Percentiles rank a stretch among this genome's conserved stretches.
Conservation (phyloP, 768 basidiomycete species). For the Hericium erinaceus region DNA sequence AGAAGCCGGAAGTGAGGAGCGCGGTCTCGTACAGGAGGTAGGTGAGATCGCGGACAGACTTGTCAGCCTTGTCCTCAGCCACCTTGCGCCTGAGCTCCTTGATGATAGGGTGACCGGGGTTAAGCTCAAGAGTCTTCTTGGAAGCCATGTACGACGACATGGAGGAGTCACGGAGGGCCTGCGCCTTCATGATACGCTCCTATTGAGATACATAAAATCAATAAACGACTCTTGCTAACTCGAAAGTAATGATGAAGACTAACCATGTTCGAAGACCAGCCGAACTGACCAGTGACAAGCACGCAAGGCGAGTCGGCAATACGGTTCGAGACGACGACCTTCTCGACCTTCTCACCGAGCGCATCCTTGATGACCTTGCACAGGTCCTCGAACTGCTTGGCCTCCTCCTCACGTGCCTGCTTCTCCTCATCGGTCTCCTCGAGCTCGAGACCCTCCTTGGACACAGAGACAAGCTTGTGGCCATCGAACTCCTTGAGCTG, state of each 20-base stretch:
- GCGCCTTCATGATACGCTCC: constrained; percentile 99
- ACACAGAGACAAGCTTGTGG: constrained; percentile 95
- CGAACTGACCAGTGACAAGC: constrained; percentile 97
- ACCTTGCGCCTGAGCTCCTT: constrained; percentile 96
- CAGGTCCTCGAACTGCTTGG: constrained; percentile 73
- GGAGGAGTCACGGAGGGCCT: constrained; percentile 90
- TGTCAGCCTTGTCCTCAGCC: constrained; percentile 95
- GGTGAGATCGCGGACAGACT: constrained; percentile 94
- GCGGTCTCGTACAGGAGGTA: constrained; percentile 96
- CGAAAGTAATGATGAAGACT: constrained; percentile 14
- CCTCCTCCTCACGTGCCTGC: constrained; percentile 79
- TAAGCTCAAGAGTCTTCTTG: constrained; percentile 97
- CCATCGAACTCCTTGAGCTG: constrained; percentile 99
- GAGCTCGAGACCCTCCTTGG: constrained; percentile 98
- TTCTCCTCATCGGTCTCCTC: constrained; percentile 99
- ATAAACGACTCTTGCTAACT: neutral
- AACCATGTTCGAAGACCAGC: constrained; percentile 99
- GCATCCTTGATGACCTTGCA: constrained; percentile 96
- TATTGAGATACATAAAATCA: constrained; percentile 18
- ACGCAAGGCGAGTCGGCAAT: constrained; percentile 96
- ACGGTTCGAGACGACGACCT: constrained; percentile 96
- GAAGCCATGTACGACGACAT: constrained; percentile 99
- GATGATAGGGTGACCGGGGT: constrained; percentile 86
- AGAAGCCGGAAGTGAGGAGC: constrained; percentile 90
- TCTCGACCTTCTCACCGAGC: constrained; percentile 99